These are phyloP conservation scores for Trichophyton simii DNA, from an alignment of 2,329 filamentous ascomycete genomes.

Conservation along the genomic window DNA sequence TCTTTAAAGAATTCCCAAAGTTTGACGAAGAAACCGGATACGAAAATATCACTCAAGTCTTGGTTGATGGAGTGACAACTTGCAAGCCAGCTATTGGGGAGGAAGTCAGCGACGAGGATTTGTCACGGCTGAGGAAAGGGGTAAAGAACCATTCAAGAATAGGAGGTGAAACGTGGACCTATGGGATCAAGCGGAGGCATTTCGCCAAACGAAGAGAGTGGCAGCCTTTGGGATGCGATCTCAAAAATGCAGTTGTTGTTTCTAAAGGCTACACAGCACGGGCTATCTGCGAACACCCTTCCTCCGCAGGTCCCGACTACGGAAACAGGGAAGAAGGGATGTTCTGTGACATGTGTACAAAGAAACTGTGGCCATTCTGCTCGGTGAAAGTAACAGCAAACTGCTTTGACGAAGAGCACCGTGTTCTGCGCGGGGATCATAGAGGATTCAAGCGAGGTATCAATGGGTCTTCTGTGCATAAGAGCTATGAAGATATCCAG, in stretches of 20 bases:
- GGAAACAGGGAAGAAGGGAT: background rate
- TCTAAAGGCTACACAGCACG: background rate
- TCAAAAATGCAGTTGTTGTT: background rate
- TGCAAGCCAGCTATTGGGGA: background rate
- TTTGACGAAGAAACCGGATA: background rate
- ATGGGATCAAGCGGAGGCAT: background rate
- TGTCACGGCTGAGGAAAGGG: background rate
- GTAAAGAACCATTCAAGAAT: too few relatives aligned
- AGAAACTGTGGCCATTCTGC: background rate
- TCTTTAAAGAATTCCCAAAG: background rate
- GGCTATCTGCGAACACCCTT: background rate
- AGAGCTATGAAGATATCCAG: background rate
- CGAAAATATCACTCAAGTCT: background rate
- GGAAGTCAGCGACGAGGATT: background rate
- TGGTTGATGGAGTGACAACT: background rate
- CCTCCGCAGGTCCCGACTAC: background rate
- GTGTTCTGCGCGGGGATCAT: background rate
- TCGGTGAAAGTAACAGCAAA: background rate
- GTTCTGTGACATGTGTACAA: conserved; percentile 6
- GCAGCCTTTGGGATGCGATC: background rate
- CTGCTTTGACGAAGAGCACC: background rate
- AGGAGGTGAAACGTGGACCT: background rate
- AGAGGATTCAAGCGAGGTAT: background rate
- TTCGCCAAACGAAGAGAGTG: background rate
- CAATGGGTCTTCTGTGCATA: background rate